Percentiles rank a stretch among this genome's conserved stretches.
phyloP scores from a whole-genome alignment of 768 basidiomycete genomes.

The Trametes gibbosa region DNA sequence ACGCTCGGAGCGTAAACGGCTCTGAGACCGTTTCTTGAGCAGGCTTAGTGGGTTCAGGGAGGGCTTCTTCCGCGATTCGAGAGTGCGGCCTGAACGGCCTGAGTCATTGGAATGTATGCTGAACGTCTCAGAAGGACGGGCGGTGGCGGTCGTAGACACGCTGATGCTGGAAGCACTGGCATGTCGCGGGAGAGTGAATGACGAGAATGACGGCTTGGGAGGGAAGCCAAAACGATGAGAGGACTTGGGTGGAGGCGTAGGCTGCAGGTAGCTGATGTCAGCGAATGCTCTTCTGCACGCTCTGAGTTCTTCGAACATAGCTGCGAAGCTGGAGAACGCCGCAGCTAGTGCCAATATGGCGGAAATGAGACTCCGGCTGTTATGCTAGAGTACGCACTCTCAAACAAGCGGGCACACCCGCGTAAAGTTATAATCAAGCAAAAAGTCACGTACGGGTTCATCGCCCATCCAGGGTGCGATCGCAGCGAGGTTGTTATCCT shows the following conservation, averaged over 20 bases:
- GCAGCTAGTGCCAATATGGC: neutral
- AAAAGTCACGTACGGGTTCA: conserved; percentile 10
- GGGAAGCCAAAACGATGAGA: conserved; percentile 35
- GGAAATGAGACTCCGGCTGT: neutral
- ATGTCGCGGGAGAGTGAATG: conserved; percentile 38
- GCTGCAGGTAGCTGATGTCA: conserved; percentile 27
- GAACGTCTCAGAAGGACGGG: conserved; percentile 21
- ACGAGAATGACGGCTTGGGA: conserved; percentile 41
- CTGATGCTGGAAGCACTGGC: conserved; percentile 26
- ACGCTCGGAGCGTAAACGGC: conserved; percentile 38
- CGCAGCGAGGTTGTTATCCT: conserved; percentile 14
- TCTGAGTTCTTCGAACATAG: neutral
- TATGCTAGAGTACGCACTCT: neutral
- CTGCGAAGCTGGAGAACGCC: neutral
- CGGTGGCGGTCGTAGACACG: conserved; percentile 21
- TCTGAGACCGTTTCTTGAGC: conserved; percentile 41
- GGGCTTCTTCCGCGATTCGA: conserved; percentile 48
- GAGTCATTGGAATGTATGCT: conserved; percentile 25
- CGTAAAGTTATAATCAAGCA: too few species aligned
- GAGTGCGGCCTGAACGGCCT: conserved; percentile 25
- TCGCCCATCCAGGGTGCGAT: conserved; percentile 19
- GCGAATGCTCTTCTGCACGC: neutral
- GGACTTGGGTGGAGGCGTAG: conserved; percentile 44
- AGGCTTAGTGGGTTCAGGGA: conserved; percentile 42
- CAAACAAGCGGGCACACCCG: too few species aligned